Evolutionary conservation across 305 asterid genomes (phyloP).

Genomic region (Fraxinus ornus): DNA sequence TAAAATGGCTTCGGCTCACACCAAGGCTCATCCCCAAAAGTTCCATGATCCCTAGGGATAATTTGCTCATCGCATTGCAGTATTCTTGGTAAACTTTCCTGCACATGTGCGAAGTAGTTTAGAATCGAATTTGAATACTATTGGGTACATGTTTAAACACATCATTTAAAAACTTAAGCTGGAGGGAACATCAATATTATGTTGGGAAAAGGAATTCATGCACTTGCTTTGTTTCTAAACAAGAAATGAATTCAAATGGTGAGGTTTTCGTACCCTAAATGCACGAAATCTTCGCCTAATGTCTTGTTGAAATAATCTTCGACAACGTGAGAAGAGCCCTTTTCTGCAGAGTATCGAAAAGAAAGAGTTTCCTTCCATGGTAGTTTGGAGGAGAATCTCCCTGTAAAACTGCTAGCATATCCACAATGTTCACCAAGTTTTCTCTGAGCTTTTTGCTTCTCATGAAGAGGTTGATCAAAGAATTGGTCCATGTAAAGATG

Average conservation of each 20-base stretch:
- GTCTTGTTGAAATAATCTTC: constrained; percentile 46
- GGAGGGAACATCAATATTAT: not conserved
- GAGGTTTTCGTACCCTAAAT: constrained; percentile 49
- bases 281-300: constrained; percentile 48
- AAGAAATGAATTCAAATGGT: not conserved
- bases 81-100: constrained; percentile 65
- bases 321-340: constrained; percentile 41
- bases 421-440: constrained; percentile 72
- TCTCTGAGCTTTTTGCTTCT: constrained; percentile 60
- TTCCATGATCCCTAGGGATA: constrained; percentile 81
- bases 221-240: not conserved
- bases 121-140: not conserved
- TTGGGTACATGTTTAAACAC: not conserved
- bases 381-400: constrained; percentile 69
- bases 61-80: constrained; percentile 60
- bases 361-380: constrained; percentile 96
- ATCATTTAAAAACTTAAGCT: not conserved
- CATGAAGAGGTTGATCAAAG: constrained; percentile 52
- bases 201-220: not conserved
- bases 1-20: constrained; percentile 37
- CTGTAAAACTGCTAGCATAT: constrained; percentile 82
- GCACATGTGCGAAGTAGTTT: not conserved
- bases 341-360: constrained; percentile 43
- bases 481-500: constrained; percentile 64
- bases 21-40: constrained; percentile 75